Evolutionary conservation across 2,329 filamentous ascomycete species (phyloP), one percentile per base, ranked within the genome.

Genomic region (Aspergillus sp.): DNA sequence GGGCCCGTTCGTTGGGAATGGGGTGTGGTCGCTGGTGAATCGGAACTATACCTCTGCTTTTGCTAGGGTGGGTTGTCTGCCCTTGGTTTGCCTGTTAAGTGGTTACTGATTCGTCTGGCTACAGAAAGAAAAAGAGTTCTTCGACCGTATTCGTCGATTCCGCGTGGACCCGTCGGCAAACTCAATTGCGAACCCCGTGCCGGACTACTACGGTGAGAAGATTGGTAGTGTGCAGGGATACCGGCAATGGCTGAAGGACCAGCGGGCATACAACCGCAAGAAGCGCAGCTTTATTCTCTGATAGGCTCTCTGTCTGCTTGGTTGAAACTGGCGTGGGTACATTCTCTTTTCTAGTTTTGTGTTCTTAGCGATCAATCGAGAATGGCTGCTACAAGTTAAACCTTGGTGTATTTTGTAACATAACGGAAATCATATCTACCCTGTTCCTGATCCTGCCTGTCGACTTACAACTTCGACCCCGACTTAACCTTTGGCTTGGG

Each of bases 141-240:
- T 91, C 69, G 81, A 83, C 51, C 80, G 91, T 55, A 87, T 98
- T 70, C 93, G 90, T 76, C 88, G 85, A 69, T 85, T 93, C 73
- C 83, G 93, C 28, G 91, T 94, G 51, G 91, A 98, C 66, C 91
- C 93, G 3, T 86, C 83, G 10, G 85, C 85, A 45, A 94, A 89
- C 52, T 94, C 88, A 36, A 83, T 93, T 57, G 81, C 87, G 44
- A 97, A 97, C 72, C 93, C 93, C 12, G 87, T 95, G 1, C 90
- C 91, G 39, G 93, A 98, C 66, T 98, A 95, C 71, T 98, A 98
- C 62, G 93, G 93, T 59, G 93, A 98, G 74, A 97, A 96, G 78
- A 95, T 98, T 59, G 87, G 86, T 44, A 95, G 89, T 60, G 88
- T 97, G 26, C 78, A 83, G 45, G 90, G 88, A 41, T 98, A 97